These are phyloP conservation scores for Geosmithia morbida DNA, from an alignment of 2,329 filamentous ascomycete species.

Conservation along the genomic window DNA sequence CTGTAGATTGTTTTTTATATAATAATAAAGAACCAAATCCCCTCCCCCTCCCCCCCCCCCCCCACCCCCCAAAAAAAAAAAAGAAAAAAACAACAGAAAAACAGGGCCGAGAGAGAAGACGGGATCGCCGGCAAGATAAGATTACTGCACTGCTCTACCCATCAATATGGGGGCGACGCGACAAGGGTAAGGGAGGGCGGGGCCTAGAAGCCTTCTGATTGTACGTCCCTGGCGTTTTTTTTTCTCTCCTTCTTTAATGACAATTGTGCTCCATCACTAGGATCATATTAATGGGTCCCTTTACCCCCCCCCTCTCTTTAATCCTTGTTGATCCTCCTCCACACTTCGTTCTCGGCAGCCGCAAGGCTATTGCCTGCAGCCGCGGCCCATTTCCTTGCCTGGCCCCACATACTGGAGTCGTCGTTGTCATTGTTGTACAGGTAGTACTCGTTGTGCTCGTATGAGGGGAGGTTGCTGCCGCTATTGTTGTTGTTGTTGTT, in stretches of 20 bases:
- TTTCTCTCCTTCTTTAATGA: not conserved
- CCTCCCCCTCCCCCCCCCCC: too few species aligned
- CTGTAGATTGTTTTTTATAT: too few species aligned
- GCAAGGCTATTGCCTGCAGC: constrained; percentile 42
- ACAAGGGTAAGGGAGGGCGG: not conserved
- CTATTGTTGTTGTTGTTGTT: not conserved
- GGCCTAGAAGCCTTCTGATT: not conserved
- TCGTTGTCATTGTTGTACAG: constrained; percentile 4
- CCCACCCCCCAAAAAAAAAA: too few species aligned
- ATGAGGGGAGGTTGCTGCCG: not conserved
- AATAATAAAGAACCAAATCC: too few species aligned
- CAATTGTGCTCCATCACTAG: too few species aligned
- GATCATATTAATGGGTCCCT: too few species aligned
- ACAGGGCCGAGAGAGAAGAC: not conserved
- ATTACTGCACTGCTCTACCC: not conserved
- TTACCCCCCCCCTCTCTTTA: not conserved
- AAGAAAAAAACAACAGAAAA: not conserved
- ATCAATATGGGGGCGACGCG: too few species aligned
- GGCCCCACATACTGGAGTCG: constrained; percentile 35
- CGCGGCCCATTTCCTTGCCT: constrained; percentile 42
- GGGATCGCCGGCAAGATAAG: not conserved
- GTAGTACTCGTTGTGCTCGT: not conserved
- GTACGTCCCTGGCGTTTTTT: not conserved
- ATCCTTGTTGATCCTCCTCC: constrained; percentile 47
- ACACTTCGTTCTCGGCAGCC: constrained; percentile 45